These are phyloP conservation scores for Backusella westeae DNA, from an alignment of 192 early-diverging fungal genomes.

Conservation along the genomic window DNA sequence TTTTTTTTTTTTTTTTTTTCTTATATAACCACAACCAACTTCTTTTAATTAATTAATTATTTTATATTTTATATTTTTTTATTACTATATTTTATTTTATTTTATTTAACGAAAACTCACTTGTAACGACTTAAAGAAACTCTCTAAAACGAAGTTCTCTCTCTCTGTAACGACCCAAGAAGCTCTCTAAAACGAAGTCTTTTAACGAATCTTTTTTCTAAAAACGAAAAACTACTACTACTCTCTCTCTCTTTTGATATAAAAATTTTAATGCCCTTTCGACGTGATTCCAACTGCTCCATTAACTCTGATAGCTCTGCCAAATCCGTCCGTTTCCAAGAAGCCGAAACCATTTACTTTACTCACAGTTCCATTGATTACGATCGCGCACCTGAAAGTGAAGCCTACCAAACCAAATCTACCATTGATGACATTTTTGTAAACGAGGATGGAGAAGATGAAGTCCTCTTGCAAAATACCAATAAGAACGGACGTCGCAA, in stretches of 20 bases:
- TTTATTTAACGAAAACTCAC: neutral
- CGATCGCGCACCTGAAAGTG: conserved; percentile 14
- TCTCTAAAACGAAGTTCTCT: neutral
- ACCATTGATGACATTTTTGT: conserved; percentile 4
- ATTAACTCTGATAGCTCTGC: neutral
- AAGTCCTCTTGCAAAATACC: neutral
- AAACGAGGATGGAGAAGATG: neutral
- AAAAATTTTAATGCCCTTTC: neutral
- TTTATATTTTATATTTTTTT: neutral
- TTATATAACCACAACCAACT: no score
- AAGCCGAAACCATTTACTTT: conserved; percentile 11
- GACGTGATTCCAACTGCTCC: neutral
- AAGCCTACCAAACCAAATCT: neutral
- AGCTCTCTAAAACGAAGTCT: neutral
- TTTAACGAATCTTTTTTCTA: neutral
- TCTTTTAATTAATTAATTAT: neutral
- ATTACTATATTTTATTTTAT: neutral
- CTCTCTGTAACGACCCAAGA: neutral
- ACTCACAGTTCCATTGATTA: conserved; percentile 18
- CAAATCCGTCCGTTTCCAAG: conserved; percentile 14
- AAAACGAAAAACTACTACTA: neutral
- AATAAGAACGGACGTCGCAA: neutral
- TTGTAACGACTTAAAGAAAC: neutral
- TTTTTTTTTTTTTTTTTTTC: no score
- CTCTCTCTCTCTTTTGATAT: neutral